Base-by-base conservation (phyloP, 371 early-diverging fungal genomes). In the Rhizopus delemar region DNA sequence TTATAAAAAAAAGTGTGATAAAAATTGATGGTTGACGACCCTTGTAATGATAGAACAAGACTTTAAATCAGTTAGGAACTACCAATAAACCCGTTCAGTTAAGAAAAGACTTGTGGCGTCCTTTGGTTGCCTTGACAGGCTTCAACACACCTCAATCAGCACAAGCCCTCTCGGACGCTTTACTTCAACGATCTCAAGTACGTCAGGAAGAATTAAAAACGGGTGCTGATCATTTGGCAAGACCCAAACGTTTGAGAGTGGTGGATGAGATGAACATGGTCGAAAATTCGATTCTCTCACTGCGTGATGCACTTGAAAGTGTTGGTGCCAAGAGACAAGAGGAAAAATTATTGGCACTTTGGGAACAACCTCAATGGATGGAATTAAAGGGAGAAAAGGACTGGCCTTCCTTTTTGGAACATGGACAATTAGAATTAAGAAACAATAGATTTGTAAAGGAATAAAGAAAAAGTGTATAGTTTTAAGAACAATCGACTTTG, bases 61-160 rank as follows among this genome's bases (percentile, higher is more conserved):
- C 59, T 22, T 63, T 82, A 36, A 55, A 59, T 11, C 63, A 62
- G 45, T 50, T 67, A 29, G 57, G 70, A 58, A 61, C 71, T 69
- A 59, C 73, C 57, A 53, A 46, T 34, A 75, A 74, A 46, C 83
- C 82, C 32, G 60, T 73, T 8, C 74, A 69, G 33, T 73, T 85
- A 32, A 77, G 86, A 70, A 83, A 77, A 45, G 86, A 85, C 51
- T 71, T 77, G 52, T 85, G 86, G 86, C 81, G 81, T 41, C 86
- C 86, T 15, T 53, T 85, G 49, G 76, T 78, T 12, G 83, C 84
- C 33, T 56, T 85, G 46, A 80, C 80, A 32, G 86, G 86, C 0
- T 81, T 85, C 41, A 32, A 71, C 31, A 65, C 69, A n/a, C 51
- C 66, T 31, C 65, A 78, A 53, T 71, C 82, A 31, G 86, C 82